These are phyloP conservation scores for Simplicillium sp. DNA, from an alignment of 2,329 filamentous ascomycete species.

Conservation along the genomic window DNA sequence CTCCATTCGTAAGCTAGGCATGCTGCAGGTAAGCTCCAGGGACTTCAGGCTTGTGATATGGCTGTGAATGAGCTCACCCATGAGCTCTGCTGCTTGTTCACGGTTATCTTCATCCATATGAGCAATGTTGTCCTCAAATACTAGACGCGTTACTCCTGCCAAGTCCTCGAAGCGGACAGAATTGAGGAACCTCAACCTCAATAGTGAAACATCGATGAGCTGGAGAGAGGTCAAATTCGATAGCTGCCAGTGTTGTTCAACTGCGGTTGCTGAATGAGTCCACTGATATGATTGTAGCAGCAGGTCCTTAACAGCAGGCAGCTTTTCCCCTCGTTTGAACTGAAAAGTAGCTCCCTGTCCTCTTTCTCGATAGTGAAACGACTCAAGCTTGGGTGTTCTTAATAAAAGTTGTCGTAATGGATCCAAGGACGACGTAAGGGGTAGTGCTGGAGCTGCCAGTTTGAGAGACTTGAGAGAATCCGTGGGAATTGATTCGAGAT, in stretches of 20 bases:
- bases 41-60: conserved; percentile 25
- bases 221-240: conserved; percentile 29
- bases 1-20: conserved; percentile 26
- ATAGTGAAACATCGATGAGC: conserved; percentile 32
- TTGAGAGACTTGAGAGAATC: conserved; percentile 28
- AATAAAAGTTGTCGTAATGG: conserved; percentile 33
- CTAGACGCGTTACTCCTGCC: conserved; percentile 23
- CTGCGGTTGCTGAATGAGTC: conserved; percentile 28
- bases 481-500: conserved; percentile 28
- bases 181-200: conserved; percentile 34
- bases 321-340: conserved; percentile 26
- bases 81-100: conserved; percentile 25
- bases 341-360: conserved; percentile 35
- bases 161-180: conserved; percentile 29
- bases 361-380: conserved; percentile 31
- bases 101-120: conserved; percentile 24
- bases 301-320: conserved; percentile 32
- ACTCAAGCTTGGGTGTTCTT: conserved; percentile 21
- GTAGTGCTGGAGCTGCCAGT: conserved; percentile 26
- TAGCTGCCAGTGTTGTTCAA: conserved; percentile 35
- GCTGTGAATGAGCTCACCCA: conserved; percentile 27
- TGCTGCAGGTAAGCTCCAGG: conserved; percentile 32
- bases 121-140: conserved; percentile 34
- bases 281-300: conserved; percentile 38
- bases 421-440: conserved; percentile 28